Evolutionary conservation across 2,329 filamentous ascomycete species (phyloP).

Genomic region (Ambrosiella cleistominuta): DNA sequence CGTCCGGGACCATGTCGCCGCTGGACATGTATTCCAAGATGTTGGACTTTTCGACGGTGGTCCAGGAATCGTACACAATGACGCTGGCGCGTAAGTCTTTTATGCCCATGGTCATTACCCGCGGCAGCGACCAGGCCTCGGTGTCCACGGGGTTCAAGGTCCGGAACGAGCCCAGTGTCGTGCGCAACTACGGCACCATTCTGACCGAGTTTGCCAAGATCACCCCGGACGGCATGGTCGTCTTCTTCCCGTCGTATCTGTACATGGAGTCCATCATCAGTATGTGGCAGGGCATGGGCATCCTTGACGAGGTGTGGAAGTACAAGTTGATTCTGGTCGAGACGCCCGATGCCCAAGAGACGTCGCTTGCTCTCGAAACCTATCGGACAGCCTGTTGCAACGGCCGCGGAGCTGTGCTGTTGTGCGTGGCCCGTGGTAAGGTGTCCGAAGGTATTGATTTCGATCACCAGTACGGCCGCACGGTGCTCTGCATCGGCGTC

Average conservation of each 20-base stretch:
- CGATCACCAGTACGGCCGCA: constrained; percentile 92
- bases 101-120: constrained; percentile 90
- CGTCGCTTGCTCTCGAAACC: constrained; percentile 83
- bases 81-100: constrained; percentile 89
- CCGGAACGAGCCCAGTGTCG: constrained; percentile 88
- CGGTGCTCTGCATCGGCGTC: constrained; percentile 89
- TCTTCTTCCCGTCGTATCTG: constrained; percentile 95
- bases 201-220: constrained; percentile 90
- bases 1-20: constrained; percentile 89
- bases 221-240: constrained; percentile 93
- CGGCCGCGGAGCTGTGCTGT: constrained; percentile 75
- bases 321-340: constrained; percentile 97
- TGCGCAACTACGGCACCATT: constrained; percentile 87
- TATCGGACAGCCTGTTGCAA: constrained; percentile 97
- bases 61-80: constrained; percentile 96
- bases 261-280: constrained; percentile 99
- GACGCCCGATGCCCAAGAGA: constrained; percentile 94
- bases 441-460: constrained; percentile 98
- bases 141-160: constrained; percentile 91
- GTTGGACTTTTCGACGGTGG: constrained; percentile 79
- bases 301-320: constrained; percentile 95
- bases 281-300: constrained; percentile 98
- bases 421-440: constrained; percentile 92
- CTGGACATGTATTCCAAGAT: constrained; percentile 99
- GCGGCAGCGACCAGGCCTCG: constrained; percentile 82